Base-by-base conservation (phyloP, 495 filamentous ascomycete species). In the Penicillium verhagenii region DNA sequence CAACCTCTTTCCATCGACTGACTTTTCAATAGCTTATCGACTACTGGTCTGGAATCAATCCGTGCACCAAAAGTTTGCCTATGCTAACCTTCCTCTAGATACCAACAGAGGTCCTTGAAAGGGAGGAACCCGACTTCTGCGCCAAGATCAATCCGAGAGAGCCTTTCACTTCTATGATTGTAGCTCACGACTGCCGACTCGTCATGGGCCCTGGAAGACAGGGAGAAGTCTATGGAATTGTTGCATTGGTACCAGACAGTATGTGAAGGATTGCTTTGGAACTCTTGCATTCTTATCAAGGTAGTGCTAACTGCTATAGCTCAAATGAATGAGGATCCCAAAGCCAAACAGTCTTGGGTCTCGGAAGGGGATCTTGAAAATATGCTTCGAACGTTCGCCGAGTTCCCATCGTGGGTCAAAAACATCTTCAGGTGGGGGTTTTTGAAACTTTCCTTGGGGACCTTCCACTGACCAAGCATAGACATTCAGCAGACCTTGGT, bases 311-410 rank as follows among this genome's bases (percentile, higher is more conserved):
- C 20, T 8, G 2, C 6, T 16, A 37, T 21, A 67, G 64, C 64
- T 3, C 55, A 57, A 48, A 61, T 67, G 61, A 64, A 60, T 16
- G 64, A 67, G 49, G 56, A 67, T 11, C 56, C 64, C 0, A 49
- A 55, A 6, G 47, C 42, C 23, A 61, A 56, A 26, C 53, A 64
- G 25, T 64, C 58, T 2, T 61, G 52, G 52, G 53, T 63, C 2
- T 44, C 66, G 7, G 52, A 56, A 7, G 75, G 71, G 8, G 50
- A 68, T 20, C 49, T 61, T 10, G 46, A 67, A 0, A 72, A 72
- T 46, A 71, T 78, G 59, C 24, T 74, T 16, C 46, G 68, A 9
- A 66, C 69, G 0, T 80, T 76, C 44, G 52, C 61, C 0, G 69
- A 74, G 28, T 76, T 71, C 33, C 66, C 71, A 2, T 18, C 40